Percentiles rank a stretch among this genome's conserved stretches.
Conservation (phyloP, 805 yeast genomes). For the Candida namnaoensis region DNA sequence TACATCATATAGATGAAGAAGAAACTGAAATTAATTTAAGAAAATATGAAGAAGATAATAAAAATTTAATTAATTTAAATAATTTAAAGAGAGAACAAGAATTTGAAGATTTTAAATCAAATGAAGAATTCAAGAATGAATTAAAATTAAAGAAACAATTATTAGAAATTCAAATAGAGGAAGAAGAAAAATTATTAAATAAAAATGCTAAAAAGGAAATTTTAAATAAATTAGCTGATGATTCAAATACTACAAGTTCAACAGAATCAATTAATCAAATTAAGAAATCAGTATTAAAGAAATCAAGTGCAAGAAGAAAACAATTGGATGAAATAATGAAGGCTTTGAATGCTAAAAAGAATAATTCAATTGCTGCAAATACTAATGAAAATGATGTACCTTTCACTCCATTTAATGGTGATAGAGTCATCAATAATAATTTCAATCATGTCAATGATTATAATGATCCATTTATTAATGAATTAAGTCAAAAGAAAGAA, state of each 20-base stretch:
- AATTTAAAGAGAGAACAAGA: slow-evolving; percentile 68
- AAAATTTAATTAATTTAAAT: slow-evolving; percentile 67
- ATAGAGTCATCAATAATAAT: slow-evolving; percentile 47
- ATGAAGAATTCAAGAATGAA: slow-evolving; percentile 66
- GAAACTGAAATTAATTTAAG: slow-evolving; percentile 57
- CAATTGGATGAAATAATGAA: slow-evolving; percentile 31
- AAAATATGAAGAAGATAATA: slow-evolving; percentile 66
- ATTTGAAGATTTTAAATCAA: slow-evolving; percentile 48
- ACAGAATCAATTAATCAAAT: slow-evolving; percentile 43
- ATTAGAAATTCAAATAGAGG: slow-evolving; percentile 59
- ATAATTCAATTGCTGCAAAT: slow-evolving; percentile 20
- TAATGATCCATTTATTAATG: slow-evolving; percentile 56
- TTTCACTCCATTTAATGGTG: slow-evolving; percentile 93
- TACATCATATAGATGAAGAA: slow-evolving; percentile 60
- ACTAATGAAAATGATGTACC: slow-evolving; percentile 40
- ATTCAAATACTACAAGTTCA: slow-evolving; percentile 34
- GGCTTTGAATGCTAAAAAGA: slow-evolving; percentile 22
- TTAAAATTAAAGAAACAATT: slow-evolving; percentile 37
- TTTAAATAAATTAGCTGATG: slow-evolving; percentile 37
- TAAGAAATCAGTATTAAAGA: slow-evolving; percentile 45
- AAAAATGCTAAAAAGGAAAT: slow-evolving; percentile 48
- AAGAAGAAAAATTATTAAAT: slow-evolving; percentile 46
- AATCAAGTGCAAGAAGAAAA: slow-evolving; percentile 56
- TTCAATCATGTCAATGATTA: slow-evolving; percentile 42
- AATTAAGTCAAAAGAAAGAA: slow-evolving; percentile 46